phyloP scores from a whole-genome alignment of 228 moss, liverwort and hornwort genomes.

The Sphagnum fallax region DNA sequence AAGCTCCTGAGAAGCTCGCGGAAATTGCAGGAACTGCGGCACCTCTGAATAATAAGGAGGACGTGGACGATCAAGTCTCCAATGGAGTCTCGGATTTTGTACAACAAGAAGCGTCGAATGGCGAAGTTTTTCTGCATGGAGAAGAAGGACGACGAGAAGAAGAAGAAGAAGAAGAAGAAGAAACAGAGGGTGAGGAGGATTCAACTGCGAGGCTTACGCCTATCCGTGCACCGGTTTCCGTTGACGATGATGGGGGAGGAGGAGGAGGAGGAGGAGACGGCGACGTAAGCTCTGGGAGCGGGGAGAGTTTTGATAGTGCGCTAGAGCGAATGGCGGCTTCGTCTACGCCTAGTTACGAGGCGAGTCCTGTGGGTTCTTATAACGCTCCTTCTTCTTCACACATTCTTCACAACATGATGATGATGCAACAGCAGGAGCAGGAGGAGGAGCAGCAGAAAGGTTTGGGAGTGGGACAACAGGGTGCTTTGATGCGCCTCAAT shows the following conservation, averaged over 20 bases:
- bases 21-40: slow-evolving; percentile 11
- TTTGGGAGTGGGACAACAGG: slow-evolving; percentile 26
- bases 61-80: slow-evolving; percentile 3
- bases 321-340: slow-evolving; percentile 80
- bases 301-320: slow-evolving; percentile 82
- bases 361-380: slow-evolving; percentile 58
- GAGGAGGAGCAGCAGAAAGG: slow-evolving; percentile 32
- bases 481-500: slow-evolving; percentile 32
- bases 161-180: slow-evolving; percentile 18
- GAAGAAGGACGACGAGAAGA: slow-evolving; percentile 13
- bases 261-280: slow-evolving; percentile 29
- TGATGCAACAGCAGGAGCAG: not conserved
- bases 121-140: slow-evolving; percentile 9
- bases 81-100: slow-evolving; percentile 5
- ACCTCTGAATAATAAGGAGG: not conserved
- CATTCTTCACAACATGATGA: too few relatives aligned
- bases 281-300: slow-evolving; percentile 58
- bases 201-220: slow-evolving; percentile 35
- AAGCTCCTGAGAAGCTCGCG: slow-evolving; percentile 17
- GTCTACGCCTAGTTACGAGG: slow-evolving; percentile 54
- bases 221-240: slow-evolving; percentile 46
- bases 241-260: slow-evolving; percentile 15
- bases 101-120: slow-evolving; percentile 2
- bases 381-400: slow-evolving; percentile 8
- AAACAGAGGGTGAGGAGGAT: slow-evolving; percentile 8